A percentile compares a stretch with the other conserved stretches of the same genome.
These are phyloP conservation scores for Podaxis pistillaris DNA, from an alignment of 768 basidiomycete genomes.

Conservation along the genomic window DNA sequence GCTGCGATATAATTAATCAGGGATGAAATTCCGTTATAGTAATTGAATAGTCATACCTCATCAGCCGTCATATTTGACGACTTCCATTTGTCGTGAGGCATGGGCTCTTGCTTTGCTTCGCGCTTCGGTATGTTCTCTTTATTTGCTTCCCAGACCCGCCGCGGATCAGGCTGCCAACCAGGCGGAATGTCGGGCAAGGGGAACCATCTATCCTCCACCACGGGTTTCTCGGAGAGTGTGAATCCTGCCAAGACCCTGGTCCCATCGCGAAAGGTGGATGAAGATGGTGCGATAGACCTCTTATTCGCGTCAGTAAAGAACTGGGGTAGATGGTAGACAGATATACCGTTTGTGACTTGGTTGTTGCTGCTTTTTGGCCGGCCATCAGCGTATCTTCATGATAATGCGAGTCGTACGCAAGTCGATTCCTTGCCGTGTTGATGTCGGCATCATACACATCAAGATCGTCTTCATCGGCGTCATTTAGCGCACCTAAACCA, in stretches of 20 bases:
- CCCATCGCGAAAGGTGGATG: slow-evolving; percentile 66
- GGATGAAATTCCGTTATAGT: neutral
- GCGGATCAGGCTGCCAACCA: slow-evolving; percentile 86
- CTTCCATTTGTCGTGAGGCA: slow-evolving; percentile 51
- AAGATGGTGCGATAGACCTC: slow-evolving; percentile 27
- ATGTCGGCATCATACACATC: slow-evolving; percentile 70
- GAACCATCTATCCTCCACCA: slow-evolving; percentile 76
- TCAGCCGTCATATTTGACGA: slow-evolving; percentile 58
- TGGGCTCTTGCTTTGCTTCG: slow-evolving; percentile 22
- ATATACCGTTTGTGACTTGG: slow-evolving; percentile 29
- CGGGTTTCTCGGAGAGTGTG: slow-evolving; percentile 60
- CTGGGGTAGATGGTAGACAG: neutral
- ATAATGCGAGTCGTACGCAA: slow-evolving; percentile 66
- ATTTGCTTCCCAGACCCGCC: slow-evolving; percentile 61
- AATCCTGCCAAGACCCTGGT: slow-evolving; percentile 75
- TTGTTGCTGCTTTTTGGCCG: slow-evolving; percentile 28
- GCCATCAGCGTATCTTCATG: slow-evolving; percentile 52
- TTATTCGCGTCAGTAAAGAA: slow-evolving; percentile 28
- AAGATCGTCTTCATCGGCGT: slow-evolving; percentile 91
- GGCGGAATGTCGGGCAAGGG: slow-evolving; percentile 77
- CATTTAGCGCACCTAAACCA: slow-evolving; percentile 86
- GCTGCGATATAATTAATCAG: slow-evolving; percentile 39
- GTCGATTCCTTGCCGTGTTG: slow-evolving; percentile 39
- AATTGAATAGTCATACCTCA: slow-evolving; percentile 44
- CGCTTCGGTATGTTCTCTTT: slow-evolving; percentile 44